Evolutionary conservation across 2,329 filamentous ascomycete genomes (phyloP), one percentile per base, ranked within the genome.

Genomic region (Neonectria coccinea): DNA sequence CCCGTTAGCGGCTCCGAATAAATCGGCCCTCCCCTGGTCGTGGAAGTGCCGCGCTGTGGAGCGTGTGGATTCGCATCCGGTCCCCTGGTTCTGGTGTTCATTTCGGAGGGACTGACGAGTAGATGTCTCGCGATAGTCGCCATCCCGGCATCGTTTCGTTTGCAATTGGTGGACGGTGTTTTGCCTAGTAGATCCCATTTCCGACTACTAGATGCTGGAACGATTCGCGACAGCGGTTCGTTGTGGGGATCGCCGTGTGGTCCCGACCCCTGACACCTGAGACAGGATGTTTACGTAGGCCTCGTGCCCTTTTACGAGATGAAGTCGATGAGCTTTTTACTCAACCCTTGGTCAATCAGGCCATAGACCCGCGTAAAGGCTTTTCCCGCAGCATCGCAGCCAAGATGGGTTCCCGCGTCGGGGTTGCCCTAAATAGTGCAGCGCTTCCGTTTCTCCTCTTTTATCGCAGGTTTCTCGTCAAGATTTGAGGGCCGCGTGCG

Each of bases 1-100:
- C 60, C 33, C 20, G 52, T 59, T 63, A 63, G 60, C 60, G 50
- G 60, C 56, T 48, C 48, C 55, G 56, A 63, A 59, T 63, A 54
- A 44, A 63, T 58, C 27, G 29, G 18, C 22, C 42, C 16, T 29
- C 36, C 55, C 42, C 53, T 50, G 31, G n/a, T 51, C 33, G n/a
- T 51, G n/a, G 29, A 52, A 14, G 22, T 33, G 60, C 54, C 58
- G 44, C 27, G 41, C 27, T 29, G 41, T 48, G 60, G 60, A n/a
- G 27, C 25, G 16, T 11, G 60, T 63, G 55, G 60, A 54, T 27
- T 27, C 25, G 25, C 25, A 16, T 51, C 18, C 42, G 42, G 39
- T 44, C 6, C 31, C 59, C 45, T 52, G 25, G 25, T 51, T 25
- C 22, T 25, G 25, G 25, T 51, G 33, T 45, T 45, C 25, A 12